Conservation (phyloP, 1,139 yeast species). For the Suhomyces terraborum region DNA sequence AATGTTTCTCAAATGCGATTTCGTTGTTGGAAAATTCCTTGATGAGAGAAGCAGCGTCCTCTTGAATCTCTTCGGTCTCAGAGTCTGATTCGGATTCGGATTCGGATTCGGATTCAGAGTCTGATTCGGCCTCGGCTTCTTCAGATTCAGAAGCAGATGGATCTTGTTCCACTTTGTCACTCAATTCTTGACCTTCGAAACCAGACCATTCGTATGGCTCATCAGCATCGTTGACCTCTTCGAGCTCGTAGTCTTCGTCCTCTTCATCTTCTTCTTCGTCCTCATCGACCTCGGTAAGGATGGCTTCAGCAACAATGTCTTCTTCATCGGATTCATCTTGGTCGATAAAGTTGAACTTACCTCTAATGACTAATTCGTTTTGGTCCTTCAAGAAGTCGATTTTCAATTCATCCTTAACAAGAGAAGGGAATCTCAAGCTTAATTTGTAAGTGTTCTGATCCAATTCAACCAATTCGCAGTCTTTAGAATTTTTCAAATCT, state of each 20-base stretch:
- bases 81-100: slow-evolving; percentile 19
- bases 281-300: slow-evolving; percentile 12
- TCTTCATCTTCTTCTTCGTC: slow-evolving; percentile 12
- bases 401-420: slow-evolving; percentile 46
- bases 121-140: slow-evolving; percentile 17
- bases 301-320: slow-evolving; percentile 13
- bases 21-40: slow-evolving; percentile 44
- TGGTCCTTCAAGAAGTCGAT: slow-evolving; percentile 45
- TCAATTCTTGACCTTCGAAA: slow-evolving; percentile 16
- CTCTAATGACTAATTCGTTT: slow-evolving; percentile 46
- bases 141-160: slow-evolving; percentile 17
- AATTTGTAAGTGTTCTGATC: slow-evolving; percentile 46
- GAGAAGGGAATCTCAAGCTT: slow-evolving; percentile 47
- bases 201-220: slow-evolving; percentile 19
- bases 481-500: slow-evolving; percentile 48
- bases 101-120: slow-evolving; percentile 18
- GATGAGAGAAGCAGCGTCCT: slow-evolving; percentile 44
- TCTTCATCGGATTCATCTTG: slow-evolving; percentile 21
- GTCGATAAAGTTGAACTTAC: slow-evolving; percentile 41
- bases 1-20: slow-evolving; percentile 48
- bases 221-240: slow-evolving; percentile 12
- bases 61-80: slow-evolving; percentile 41
- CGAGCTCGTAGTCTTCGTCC: slow-evolving; percentile 15
- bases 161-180: slow-evolving; percentile 12
- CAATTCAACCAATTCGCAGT: slow-evolving; percentile 46